phyloP scores from a whole-genome alignment of 2,329 filamentous ascomycete genomes.

The Hypoxylon sp. region DNA sequence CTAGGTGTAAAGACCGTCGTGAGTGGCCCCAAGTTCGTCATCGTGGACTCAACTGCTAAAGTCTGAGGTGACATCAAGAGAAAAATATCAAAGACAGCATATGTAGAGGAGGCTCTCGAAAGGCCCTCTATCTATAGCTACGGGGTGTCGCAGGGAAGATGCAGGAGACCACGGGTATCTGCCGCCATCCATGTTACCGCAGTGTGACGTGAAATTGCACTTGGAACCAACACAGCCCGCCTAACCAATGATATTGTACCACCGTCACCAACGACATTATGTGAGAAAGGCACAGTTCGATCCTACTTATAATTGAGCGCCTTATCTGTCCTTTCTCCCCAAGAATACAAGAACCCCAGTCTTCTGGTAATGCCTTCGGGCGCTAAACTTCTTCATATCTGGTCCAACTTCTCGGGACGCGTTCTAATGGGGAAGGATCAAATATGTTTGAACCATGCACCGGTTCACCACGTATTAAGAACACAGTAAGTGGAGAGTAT shows the following conservation, averaged over 20 bases:
- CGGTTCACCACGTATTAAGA: not conserved
- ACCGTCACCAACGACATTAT: not conserved
- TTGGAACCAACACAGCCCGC: not conserved
- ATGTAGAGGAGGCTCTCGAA: not conserved
- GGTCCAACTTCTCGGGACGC: not conserved
- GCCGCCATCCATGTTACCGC: not conserved
- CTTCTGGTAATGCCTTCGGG: not conserved
- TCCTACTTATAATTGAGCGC: not conserved
- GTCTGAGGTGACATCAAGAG: not conserved
- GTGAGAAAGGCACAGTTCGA: not conserved
- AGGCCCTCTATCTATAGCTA: not conserved
- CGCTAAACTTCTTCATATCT: not conserved
- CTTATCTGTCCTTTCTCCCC: not conserved
- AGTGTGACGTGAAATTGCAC: not conserved
- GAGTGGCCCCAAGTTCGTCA: slow-evolving; percentile 22
- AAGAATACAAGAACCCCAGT: not conserved
- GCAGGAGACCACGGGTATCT: not conserved
- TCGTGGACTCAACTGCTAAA: not conserved
- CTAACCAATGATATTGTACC: not conserved
- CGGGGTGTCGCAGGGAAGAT: not conserved
- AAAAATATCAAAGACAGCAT: not conserved
- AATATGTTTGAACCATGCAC: not conserved
- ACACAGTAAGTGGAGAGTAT: not conserved
- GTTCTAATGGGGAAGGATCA: not conserved
- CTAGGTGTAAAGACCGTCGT: slow-evolving; percentile 25